These are phyloP conservation scores for Neopestalotiopsis sp. DNA, from an alignment of 2,329 filamentous ascomycete genomes.

Conservation along the genomic window DNA sequence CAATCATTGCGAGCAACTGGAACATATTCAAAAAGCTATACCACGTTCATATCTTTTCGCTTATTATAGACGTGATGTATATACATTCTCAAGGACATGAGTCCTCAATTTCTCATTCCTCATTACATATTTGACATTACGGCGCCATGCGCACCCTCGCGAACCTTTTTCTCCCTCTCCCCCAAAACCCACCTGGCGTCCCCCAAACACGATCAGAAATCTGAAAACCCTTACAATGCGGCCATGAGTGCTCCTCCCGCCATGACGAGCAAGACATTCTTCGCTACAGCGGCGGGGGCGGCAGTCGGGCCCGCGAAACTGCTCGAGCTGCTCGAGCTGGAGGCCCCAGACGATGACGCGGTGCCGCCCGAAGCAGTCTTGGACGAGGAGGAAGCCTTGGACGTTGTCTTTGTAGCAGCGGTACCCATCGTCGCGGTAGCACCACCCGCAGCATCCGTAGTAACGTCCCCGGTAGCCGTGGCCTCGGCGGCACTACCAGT, in stretches of 20 bases:
- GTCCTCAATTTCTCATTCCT: too few relatives aligned
- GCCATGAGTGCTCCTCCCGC: conserved; percentile 36
- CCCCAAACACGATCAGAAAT: background rate
- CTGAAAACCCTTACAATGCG: conserved; percentile 29
- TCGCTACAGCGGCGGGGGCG: conserved; percentile 25
- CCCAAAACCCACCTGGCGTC: too few relatives aligned
- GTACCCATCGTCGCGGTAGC: conserved; percentile 6
- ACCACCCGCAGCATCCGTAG: background rate
- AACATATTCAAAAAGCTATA: too few relatives aligned
- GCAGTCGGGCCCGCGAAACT: conserved; percentile 34
- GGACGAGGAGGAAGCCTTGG: background rate
- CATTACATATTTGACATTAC: too few relatives aligned
- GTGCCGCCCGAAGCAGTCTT: conserved; percentile 1
- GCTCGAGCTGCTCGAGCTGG: conserved; percentile 20
- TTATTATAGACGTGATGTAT: too few relatives aligned
- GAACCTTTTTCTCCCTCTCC: too few relatives aligned
- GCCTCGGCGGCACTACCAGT: conserved; percentile 46
- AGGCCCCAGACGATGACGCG: conserved; percentile 13
- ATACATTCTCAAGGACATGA: too few relatives aligned
- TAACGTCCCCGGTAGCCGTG: conserved; percentile 33
- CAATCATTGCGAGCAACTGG: too few relatives aligned
- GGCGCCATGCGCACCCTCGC: too few relatives aligned
- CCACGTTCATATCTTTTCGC: too few relatives aligned
- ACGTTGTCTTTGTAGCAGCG: background rate
- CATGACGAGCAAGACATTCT: conserved; percentile 30